Evolutionary conservation across 1,139 yeast genomes (phyloP).

Genomic region (Geotrichum australiense): DNA sequence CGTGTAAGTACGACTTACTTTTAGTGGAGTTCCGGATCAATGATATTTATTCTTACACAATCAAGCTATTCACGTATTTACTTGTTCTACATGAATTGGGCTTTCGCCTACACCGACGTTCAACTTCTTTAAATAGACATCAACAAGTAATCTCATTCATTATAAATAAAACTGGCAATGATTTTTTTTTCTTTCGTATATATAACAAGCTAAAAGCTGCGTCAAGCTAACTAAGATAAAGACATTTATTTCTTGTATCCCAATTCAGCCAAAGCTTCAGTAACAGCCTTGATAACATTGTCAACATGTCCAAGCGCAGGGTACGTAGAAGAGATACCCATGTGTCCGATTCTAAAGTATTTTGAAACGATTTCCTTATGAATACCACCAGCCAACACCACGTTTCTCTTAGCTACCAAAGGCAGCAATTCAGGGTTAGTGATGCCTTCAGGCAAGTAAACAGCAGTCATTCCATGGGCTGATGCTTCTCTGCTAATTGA

Average conservation of each 20-base stretch:
- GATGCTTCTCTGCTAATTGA: constrained; percentile 54
- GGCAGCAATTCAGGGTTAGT: constrained; percentile 59
- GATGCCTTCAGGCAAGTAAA: constrained; percentile 72
- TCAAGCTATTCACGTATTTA: too few species aligned
- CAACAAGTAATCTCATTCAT: constrained; percentile 2
- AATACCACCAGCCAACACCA: constrained; percentile 84
- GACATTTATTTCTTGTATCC: constrained; percentile 15
- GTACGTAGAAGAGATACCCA: constrained; percentile 64
- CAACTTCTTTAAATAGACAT: too few species aligned
- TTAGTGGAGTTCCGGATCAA: too few species aligned
- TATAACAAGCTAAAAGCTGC: not conserved
- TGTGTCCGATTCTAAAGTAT: constrained; percentile 92
- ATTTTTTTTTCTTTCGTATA: not conserved
- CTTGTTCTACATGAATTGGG: too few species aligned
- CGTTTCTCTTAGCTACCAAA: constrained; percentile 58
- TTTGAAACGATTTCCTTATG: constrained; percentile 74
- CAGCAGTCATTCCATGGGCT: constrained; percentile 85
- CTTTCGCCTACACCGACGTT: too few species aligned
- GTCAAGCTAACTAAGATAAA: too few species aligned
- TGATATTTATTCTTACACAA: too few species aligned
- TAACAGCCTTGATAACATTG: constrained; percentile 15
- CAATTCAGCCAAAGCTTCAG: constrained; percentile 15
- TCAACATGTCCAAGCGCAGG: constrained; percentile 20
- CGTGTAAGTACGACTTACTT: too few species aligned
- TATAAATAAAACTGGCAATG: not conserved